Percentiles rank a stretch among this genome's conserved stretches.
Conservation (phyloP, 2,329 filamentous ascomycete species). For the Xylaria hypoxylon region DNA sequence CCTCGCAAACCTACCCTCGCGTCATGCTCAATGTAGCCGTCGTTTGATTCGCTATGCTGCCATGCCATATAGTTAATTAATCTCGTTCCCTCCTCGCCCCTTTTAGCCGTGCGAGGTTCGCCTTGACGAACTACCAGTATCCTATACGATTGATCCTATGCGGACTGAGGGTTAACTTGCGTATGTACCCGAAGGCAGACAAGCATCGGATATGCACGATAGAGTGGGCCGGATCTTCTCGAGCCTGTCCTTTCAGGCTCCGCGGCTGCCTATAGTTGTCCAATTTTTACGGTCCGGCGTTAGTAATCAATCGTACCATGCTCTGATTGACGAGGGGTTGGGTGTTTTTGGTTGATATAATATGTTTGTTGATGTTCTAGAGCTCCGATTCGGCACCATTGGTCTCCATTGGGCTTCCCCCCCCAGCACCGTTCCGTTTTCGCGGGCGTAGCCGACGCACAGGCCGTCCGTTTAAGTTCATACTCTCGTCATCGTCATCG, state of each 20-base stretch:
- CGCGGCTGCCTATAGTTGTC: slow-evolving; percentile 6
- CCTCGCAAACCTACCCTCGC: background rate
- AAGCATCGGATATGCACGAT: slow-evolving; percentile 7
- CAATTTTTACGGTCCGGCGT: background rate
- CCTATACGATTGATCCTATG: background rate
- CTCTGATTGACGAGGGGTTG: background rate
- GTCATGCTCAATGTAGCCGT: slow-evolving; percentile 17
- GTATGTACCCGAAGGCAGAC: background rate
- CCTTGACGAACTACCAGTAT: background rate
- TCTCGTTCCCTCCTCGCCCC: background rate
- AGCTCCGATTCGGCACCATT: slow-evolving; percentile 70
- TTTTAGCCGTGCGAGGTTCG: background rate
- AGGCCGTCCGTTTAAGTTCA: slow-evolving; percentile 58
- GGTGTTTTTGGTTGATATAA: slow-evolving; percentile 3
- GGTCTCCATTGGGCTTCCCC: slow-evolving; percentile 68
- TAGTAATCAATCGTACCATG: background rate
- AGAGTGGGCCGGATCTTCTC: background rate
- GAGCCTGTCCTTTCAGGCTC: background rate
- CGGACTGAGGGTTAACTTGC: slow-evolving; percentile 4
- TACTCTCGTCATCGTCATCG: slow-evolving; percentile 67
- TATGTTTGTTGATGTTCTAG: slow-evolving; percentile 43
- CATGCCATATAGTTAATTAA: slow-evolving; percentile 6
- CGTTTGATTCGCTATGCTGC: background rate
- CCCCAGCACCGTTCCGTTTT: slow-evolving; percentile 60
- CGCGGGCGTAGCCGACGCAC: slow-evolving; percentile 58